Conservation (phyloP, 805 yeast species). For the Pichia rugopelliculosa region DNA sequence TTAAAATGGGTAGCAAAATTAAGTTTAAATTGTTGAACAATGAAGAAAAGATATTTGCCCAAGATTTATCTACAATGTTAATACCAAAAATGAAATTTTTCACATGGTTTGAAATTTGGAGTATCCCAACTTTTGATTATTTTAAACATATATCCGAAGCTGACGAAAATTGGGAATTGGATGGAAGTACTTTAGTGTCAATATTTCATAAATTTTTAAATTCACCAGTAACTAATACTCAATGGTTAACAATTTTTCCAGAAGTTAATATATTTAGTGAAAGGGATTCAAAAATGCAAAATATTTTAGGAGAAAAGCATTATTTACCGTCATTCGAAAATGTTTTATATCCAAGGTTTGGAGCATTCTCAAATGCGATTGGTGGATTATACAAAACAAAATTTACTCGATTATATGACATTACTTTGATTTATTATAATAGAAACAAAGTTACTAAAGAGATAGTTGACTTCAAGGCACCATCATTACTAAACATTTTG, state of each 20-base stretch:
- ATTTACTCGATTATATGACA: conserved; percentile 45
- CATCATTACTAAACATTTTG: conserved; percentile 32
- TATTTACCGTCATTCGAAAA: conserved; percentile 55
- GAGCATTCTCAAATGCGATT: conserved; percentile 46
- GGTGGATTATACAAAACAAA: conserved; percentile 33
- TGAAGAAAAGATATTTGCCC: conserved; percentile 17
- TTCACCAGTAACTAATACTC: conserved; percentile 25
- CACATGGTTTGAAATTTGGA: conserved; percentile 63
- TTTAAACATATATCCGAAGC: conserved; percentile 41
- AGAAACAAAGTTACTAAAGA: conserved; percentile 8
- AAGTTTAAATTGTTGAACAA: conserved; percentile 1
- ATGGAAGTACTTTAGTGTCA: conserved; percentile 25
- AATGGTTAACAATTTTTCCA: conserved; percentile 72
- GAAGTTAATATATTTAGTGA: conserved; percentile 70
- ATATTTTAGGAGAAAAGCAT: conserved; percentile 44
- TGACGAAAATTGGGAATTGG: conserved; percentile 68
- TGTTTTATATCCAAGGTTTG: conserved; percentile 72
- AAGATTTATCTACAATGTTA: conserved; percentile 22
- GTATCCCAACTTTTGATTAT: conserved; percentile 47
- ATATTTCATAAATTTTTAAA: conserved; percentile 31
- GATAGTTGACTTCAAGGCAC: conserved; percentile 25
- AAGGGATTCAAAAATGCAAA: conserved; percentile 42
- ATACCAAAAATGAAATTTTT: conserved; percentile 49
- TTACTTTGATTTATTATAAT: conserved; percentile 42
- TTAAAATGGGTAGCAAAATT: not conserved